phyloP scores from a whole-genome alignment of 768 basidiomycete genomes.

The Leccinum uliginosum region DNA sequence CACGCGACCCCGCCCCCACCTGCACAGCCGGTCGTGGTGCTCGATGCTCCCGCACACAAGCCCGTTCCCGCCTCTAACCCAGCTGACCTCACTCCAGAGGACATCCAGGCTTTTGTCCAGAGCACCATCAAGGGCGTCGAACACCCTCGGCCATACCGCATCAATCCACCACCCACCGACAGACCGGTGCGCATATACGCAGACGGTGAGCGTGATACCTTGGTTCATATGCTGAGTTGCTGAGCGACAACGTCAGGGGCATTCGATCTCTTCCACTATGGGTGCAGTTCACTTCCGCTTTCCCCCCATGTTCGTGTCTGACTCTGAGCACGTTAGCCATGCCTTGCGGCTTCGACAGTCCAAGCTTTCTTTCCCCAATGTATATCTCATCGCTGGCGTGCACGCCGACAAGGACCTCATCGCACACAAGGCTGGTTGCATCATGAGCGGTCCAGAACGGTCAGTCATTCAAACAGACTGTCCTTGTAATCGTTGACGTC shows the following conservation, averaged over 20 bases:
- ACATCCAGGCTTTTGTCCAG: conserved; percentile 74
- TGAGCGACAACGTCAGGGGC: conserved; percentile 55
- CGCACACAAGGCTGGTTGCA: conserved; percentile 72
- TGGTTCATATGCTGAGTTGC: neutral
- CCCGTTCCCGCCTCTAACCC: conserved; percentile 51
- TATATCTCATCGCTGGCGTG: conserved; percentile 92
- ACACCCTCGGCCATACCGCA: conserved; percentile 64
- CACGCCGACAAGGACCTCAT: conserved; percentile 82
- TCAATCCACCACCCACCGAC: conserved; percentile 76
- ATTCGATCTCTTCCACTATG: conserved; percentile 97
- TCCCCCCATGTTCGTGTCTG: conserved; percentile 1
- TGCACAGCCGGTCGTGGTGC: conserved; percentile 33
- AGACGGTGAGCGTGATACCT: conserved; percentile 60
- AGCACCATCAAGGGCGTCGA: conserved; percentile 75
- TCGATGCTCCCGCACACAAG: conserved; percentile 38
- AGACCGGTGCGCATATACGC: conserved; percentile 89
- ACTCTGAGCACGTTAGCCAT: conserved; percentile 52
- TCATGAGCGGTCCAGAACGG: conserved; percentile 90
- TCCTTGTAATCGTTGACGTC: neutral
- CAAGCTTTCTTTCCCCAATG: conserved; percentile 86
- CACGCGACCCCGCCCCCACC: conserved; percentile 19
- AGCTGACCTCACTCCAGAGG: conserved; percentile 63
- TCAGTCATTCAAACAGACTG: conserved; percentile 28
- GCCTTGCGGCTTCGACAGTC: conserved; percentile 95
- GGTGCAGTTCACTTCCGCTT: conserved; percentile 43